These are phyloP conservation scores for Solanum chilense DNA, from an alignment of 257 asterid species.

Conservation along the genomic window DNA sequence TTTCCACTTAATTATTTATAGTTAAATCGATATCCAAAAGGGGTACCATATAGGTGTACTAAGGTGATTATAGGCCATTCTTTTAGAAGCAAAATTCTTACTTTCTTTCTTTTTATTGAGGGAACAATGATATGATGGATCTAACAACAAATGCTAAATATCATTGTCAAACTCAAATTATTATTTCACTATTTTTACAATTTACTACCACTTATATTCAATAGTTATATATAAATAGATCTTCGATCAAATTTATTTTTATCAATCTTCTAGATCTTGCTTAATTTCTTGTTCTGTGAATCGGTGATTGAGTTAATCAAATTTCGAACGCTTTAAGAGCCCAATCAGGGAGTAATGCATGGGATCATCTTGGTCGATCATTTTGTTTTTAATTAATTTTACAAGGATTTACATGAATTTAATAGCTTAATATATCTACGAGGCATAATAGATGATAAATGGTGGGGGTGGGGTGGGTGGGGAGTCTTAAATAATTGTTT, in stretches of 20 bases:
- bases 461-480: no score
- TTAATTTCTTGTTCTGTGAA: neutral
- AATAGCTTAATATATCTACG: neutral
- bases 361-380: neutral
- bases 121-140: neutral
- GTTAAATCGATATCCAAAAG: neutral
- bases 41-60: neutral
- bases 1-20: neutral
- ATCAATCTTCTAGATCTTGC: neutral
- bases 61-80: neutral
- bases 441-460: no score
- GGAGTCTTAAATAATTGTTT: no score
- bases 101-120: neutral
- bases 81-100: neutral
- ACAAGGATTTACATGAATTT: neutral
- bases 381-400: neutral
- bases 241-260: neutral
- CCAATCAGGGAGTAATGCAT: neutral
- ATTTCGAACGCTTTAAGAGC: accelerated
- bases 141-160: neutral
- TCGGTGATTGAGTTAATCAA: neutral
- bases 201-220: neutral
- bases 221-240: neutral
- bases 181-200: neutral
- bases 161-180: neutral